Conservation (phyloP, 768 basidiomycete species). For the Chlorophyllum brunneum region DNA sequence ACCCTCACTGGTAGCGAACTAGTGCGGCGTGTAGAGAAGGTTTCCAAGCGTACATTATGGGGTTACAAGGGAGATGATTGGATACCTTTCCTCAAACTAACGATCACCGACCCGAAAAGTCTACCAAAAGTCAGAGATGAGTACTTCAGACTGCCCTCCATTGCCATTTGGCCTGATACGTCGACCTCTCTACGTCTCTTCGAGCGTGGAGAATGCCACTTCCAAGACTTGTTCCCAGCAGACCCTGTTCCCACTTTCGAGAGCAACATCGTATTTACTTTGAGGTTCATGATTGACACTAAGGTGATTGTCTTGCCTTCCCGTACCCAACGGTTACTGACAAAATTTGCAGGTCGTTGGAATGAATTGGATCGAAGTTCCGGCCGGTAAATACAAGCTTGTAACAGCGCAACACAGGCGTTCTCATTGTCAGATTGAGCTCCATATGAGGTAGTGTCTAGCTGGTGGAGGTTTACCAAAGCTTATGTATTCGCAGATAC, state of each 20-base stretch:
- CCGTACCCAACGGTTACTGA: background rate
- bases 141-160: constrained; percentile 28
- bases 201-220: constrained; percentile 72
- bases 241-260: constrained; percentile 73
- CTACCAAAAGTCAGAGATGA: constrained; percentile 91
- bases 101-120: constrained; percentile 63
- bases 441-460: constrained; percentile 58
- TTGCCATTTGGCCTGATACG: constrained; percentile 14
- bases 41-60: constrained; percentile 74
- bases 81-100: constrained; percentile 83
- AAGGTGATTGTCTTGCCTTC: constrained; percentile 46
- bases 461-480: background rate
- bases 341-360: constrained; percentile 71
- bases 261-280: constrained; percentile 86
- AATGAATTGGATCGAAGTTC: constrained; percentile 99
- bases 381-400: constrained; percentile 75
- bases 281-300: constrained; percentile 98
- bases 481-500: constrained; percentile 45
- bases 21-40: constrained; percentile 49
- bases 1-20: constrained; percentile 7
- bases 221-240: constrained; percentile 49
- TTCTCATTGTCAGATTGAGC: constrained; percentile 88
- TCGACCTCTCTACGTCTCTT: constrained; percentile 48
- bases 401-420: constrained; percentile 51
- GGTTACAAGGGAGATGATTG: constrained; percentile 83